A percentile compares a stretch with the other conserved stretches of the same genome.
Conservation (phyloP, 345 rosid species). For the Cardamine occulta region DNA sequence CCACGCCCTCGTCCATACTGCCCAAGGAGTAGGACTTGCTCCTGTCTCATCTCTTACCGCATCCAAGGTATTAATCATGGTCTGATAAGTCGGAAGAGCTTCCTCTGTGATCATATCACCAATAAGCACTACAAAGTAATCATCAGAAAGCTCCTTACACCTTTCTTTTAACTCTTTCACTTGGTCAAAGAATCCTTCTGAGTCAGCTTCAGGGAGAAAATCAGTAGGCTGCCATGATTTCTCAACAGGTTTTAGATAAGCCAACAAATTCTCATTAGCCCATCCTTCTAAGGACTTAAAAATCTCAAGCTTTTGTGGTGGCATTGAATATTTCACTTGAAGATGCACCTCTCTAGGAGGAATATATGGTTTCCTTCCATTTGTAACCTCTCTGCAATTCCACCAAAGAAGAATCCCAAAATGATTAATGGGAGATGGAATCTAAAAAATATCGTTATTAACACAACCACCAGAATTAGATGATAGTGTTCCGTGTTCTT, state of each 20-base stretch:
- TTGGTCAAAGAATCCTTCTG: slow-evolving; percentile 61
- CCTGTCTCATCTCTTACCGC: slow-evolving; percentile 46
- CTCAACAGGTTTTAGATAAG: slow-evolving; percentile 62
- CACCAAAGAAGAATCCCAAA: background rate
- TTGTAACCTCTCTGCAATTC: slow-evolving; percentile 52
- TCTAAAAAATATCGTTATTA: background rate
- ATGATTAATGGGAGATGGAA: background rate
- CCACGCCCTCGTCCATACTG: slow-evolving; percentile 62
- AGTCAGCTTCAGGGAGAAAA: slow-evolving; percentile 61
- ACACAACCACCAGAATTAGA: slow-evolving; percentile 16
- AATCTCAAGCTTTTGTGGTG: slow-evolving; percentile 64
- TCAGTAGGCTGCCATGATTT: slow-evolving; percentile 71
- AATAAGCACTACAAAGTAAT: slow-evolving; percentile 45
- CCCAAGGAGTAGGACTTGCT: slow-evolving; percentile 55
- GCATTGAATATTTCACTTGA: slow-evolving; percentile 54
- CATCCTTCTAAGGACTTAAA: slow-evolving; percentile 57
- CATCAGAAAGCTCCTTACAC: slow-evolving; percentile 47
- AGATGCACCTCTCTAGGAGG: slow-evolving; percentile 38
- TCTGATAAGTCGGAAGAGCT: slow-evolving; percentile 83
- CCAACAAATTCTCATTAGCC: slow-evolving; percentile 51
- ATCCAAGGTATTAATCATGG: slow-evolving; percentile 78
- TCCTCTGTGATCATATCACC: slow-evolving; percentile 75
- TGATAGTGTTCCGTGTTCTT: slow-evolving; percentile 17
- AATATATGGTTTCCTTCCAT: slow-evolving; percentile 46
- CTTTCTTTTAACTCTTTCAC: slow-evolving; percentile 63